Evolutionary conservation across 2,329 filamentous ascomycete genomes (phyloP), one percentile per base, ranked within the genome.

Genomic region (Fusarium sp.): DNA sequence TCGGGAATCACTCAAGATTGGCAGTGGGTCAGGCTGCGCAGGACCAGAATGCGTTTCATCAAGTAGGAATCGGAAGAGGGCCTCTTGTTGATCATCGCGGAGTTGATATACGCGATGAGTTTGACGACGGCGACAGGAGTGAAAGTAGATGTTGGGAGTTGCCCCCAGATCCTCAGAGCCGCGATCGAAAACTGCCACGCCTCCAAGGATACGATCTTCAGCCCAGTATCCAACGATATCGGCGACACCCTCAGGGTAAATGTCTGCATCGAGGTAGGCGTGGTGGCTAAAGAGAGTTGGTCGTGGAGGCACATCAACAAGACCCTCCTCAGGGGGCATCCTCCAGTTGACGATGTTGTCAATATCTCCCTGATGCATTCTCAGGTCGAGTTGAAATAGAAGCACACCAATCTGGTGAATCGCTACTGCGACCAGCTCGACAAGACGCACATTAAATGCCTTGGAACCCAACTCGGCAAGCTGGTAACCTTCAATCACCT

Each of bases 171-270:
- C 27, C 6, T 58, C 16, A 1, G 58, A 18, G 5, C 33, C 34
- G 0, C 62, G 44, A n/a, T 69, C 58, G 0, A 69, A 69, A 1
- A 66, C 54, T 11, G 31, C 14, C 0, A 69, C 67, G 1, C 65
- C 67, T 3, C 67, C 67, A 0, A 66, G 9, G 2, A 69, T 55
- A 1, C 62, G 58, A n/a, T 69, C 65, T 9, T 69, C 62, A 2
- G 62, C 62, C 65, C 62, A 69, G n/a, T 69, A 69, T 2, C 65
- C 65, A 16, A 66, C 65, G 4, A 69, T 59, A 6, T 69, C 62
- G 0, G 44, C 62, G 0, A 69, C 54, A 0, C 61, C 58, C 9
- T 69, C 67, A 6, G 65, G 65, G 8, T 65, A 69, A n/a, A 69
- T 25, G 51, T 68, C 62, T 4, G 61, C 65, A 1, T 69, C 65